Evolutionary conservation across 176 grass and related monocot species (phyloP).

Genomic region (Phyllostachys edulis): DNA sequence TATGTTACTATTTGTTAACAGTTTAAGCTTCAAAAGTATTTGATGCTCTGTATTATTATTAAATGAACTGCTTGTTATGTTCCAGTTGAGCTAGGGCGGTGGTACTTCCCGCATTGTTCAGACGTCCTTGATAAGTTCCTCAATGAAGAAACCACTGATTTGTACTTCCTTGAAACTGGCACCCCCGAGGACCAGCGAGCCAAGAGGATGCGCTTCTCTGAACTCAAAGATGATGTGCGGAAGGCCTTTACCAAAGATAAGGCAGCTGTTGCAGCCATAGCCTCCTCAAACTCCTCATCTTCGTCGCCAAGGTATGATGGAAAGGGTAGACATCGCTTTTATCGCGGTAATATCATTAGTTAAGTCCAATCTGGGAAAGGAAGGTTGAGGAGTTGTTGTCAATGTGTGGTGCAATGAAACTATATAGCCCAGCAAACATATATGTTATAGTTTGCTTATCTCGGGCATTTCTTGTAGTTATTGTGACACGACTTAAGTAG

Average conservation of each 20-base stretch:
- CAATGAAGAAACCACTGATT: constrained; percentile 64
- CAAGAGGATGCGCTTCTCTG: constrained; percentile 72
- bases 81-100: constrained; percentile 78
- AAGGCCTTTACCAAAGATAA: constrained; percentile 94
- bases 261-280: constrained; percentile 40
- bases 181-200: constrained; percentile 60
- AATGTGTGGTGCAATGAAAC: not conserved
- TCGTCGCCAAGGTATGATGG: constrained; percentile 26
- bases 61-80: not conserved
- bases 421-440: not conserved
- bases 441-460: not conserved
- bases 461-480: constrained; percentile 12
- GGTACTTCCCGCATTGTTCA: constrained; percentile 85
- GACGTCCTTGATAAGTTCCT: constrained; percentile 86
- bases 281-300: constrained; percentile 46
- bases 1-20: not conserved
- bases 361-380: not conserved
- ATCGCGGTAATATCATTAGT: not conserved
- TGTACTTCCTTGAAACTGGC: constrained; percentile 71
- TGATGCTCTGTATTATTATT: not conserved
- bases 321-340: constrained; percentile 12
- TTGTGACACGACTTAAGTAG: constrained; percentile 6
- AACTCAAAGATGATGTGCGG: constrained; percentile 79
- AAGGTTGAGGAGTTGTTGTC: constrained; percentile 9
- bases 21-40: not conserved